Base-by-base conservation (phyloP, 73 alveolate genomes). In the Blepharisma stoltei region DNA sequence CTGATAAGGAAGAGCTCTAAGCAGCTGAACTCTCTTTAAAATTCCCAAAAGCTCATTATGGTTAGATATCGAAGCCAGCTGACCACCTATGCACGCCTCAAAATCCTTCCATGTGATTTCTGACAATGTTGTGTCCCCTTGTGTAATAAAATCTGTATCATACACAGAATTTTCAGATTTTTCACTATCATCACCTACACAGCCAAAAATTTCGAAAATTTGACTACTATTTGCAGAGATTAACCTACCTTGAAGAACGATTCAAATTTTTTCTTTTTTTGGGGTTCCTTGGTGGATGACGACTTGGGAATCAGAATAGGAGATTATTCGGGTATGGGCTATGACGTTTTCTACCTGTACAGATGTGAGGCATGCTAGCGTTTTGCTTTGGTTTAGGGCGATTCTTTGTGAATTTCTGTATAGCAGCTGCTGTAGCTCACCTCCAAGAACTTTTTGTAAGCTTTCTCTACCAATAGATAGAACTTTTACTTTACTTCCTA, bases 171-270 rank as follows among this genome's bases (percentile, higher is more conserved):
- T 52, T 52, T 20, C 4, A 52, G 66, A 52, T 14, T 14, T 52
- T 52, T 20, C 66, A 14, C 23, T 20, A 52, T 14, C n/a, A 14
- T 14, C 23, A 3, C 66, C n/a, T 52, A 14, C 23, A 20, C 27
- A 11, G 23, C 66, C 4, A 52, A 52, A 20, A 1, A 14, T 52
- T 52, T 52, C 66, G 4, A 52, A 52, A 52, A 52, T 20, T 14
- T 52, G 0, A 52, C n/a, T 52, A 14, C 27, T 52, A 52, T 52
- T 4, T 0, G 5, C 66, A 52, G 66, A 0, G 4, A 52, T 14
- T 52, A 52, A 52, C 3, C 66, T 52, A 0, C 76, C 76, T 60
- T 60, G 14, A 1, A 60, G 71, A 71, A 60, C 76, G 0, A 60
- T 21, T 3, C 49, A 60, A 11, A 60, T 20, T 11, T 60, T n/a